A percentile compares a stretch with the other conserved stretches of the same genome.
Conservation (phyloP, 176 grass and related monocot genomes). For the Coix lacrymajobi region DNA sequence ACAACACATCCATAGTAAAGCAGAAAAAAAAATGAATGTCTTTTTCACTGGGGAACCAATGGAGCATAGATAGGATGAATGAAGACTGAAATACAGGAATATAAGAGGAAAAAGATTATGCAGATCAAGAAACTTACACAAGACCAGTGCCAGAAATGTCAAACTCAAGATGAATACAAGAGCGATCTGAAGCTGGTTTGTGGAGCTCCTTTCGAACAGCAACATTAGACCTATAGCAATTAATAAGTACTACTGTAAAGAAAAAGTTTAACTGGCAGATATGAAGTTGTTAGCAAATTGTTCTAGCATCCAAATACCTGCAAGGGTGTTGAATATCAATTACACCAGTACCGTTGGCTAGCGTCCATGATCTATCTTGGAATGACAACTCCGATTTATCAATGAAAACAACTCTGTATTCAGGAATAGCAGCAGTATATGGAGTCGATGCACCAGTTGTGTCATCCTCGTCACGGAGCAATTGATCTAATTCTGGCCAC, state of each 20-base stretch:
- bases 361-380: conserved; percentile 58
- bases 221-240: conserved; percentile 71
- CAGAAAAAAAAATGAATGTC: background rate
- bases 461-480: conserved; percentile 69
- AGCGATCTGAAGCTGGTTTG: conserved; percentile 72
- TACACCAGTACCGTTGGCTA: conserved; percentile 64
- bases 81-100: background rate
- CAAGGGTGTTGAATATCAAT: conserved; percentile 78
- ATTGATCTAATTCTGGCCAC: conserved; percentile 87
- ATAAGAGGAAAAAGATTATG: background rate
- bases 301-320: conserved; percentile 46
- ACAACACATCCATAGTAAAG: background rate
- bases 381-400: conserved; percentile 43
- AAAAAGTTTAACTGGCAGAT: conserved; percentile 11
- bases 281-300: background rate
- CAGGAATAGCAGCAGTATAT: conserved; percentile 90
- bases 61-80: background rate
- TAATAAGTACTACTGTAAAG: conserved; percentile 23
- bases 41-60: background rate
- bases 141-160: conserved; percentile 72
- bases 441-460: conserved; percentile 63
- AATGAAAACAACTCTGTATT: conserved; percentile 78
- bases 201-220: conserved; percentile 82
- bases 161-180: conserved; percentile 94
- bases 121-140: conserved; percentile 48